phyloP scores from a whole-genome alignment of 2,329 filamentous ascomycete genomes.

The Phialemoniopsis sp. region DNA sequence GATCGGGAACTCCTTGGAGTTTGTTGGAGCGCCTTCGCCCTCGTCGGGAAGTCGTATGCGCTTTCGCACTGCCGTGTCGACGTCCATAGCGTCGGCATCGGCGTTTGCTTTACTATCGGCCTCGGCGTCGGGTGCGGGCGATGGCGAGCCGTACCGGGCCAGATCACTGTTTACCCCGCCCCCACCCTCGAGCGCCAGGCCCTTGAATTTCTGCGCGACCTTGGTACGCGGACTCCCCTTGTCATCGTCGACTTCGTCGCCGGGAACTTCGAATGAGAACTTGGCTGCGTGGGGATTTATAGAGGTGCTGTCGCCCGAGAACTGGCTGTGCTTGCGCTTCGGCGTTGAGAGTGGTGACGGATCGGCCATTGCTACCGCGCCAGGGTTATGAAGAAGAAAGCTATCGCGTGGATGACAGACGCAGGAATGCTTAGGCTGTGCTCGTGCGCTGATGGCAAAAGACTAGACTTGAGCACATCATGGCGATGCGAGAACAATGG shows the following conservation, averaged over 20 bases:
- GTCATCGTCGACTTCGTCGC: conserved; percentile 35
- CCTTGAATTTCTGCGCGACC: conserved; percentile 30
- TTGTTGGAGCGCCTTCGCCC: too few relatives aligned
- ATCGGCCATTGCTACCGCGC: conserved; percentile 1
- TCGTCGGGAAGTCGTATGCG: too few relatives aligned
- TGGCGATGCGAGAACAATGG: too few relatives aligned
- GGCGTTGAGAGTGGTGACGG: conserved; percentile 17
- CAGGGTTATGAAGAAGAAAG: background rate
- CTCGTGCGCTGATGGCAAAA: background rate
- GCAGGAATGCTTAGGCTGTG: background rate
- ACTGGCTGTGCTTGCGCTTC: conserved; percentile 20
- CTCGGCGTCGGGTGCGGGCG: background rate
- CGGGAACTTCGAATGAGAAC: background rate
- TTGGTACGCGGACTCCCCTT: conserved; percentile 47
- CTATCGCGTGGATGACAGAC: background rate
- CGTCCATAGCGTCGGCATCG: background rate
- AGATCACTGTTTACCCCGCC: conserved; percentile 24
- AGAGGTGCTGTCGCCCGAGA: conserved; percentile 8
- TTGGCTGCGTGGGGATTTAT: conserved; percentile 1
- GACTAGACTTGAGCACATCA: background rate
- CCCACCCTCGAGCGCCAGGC: conserved; percentile 39
- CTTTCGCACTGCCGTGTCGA: background rate
- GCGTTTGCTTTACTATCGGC: too few relatives aligned
- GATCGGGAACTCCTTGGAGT: too few relatives aligned
- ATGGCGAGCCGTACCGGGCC: background rate